Conservation (phyloP, 1,139 yeast species). For the Sugiyamaella neomexicana region DNA sequence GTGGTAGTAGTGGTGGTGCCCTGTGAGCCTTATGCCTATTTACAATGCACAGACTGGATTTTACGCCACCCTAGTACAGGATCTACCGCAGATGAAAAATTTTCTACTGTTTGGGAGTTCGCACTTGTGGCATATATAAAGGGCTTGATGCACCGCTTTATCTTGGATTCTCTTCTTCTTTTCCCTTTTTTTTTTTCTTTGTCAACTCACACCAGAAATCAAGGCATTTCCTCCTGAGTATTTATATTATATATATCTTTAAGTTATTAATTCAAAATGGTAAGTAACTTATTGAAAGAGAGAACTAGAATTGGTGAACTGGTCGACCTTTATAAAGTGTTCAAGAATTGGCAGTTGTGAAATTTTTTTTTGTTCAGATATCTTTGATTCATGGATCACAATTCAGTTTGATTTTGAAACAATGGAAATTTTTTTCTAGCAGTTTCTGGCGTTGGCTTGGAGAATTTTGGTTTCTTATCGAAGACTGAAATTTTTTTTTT, state of each 20-base stretch:
- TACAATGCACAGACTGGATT: slow-evolving; percentile 5
- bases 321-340: not conserved
- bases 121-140: slow-evolving; percentile 15
- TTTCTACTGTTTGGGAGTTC: slow-evolving; percentile 17
- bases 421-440: no score
- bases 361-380: not conserved
- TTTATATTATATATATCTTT: slow-evolving; percentile 28
- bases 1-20: no score
- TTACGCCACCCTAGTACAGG: slow-evolving; percentile 13
- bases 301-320: not conserved
- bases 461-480: not conserved
- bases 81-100: slow-evolving; percentile 15
- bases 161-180: slow-evolving; percentile 26
- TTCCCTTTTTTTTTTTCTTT: slow-evolving; percentile 35
- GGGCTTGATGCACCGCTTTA: slow-evolving; percentile 17
- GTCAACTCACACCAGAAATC: slow-evolving; percentile 49
- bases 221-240: slow-evolving; percentile 46
- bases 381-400: no score
- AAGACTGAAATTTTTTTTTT: not conserved
- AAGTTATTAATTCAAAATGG: slow-evolving; percentile 15
- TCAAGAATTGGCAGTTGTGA: not conserved
- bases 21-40: not conserved
- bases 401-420: no score
- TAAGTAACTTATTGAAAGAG: slow-evolving; percentile 2
- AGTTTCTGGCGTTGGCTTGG: not conserved